Percentiles rank a stretch among this genome's conserved stretches.
Evolutionary conservation across 306 rosid genomes (phyloP).

Genomic region (Vicia sativa): DNA sequence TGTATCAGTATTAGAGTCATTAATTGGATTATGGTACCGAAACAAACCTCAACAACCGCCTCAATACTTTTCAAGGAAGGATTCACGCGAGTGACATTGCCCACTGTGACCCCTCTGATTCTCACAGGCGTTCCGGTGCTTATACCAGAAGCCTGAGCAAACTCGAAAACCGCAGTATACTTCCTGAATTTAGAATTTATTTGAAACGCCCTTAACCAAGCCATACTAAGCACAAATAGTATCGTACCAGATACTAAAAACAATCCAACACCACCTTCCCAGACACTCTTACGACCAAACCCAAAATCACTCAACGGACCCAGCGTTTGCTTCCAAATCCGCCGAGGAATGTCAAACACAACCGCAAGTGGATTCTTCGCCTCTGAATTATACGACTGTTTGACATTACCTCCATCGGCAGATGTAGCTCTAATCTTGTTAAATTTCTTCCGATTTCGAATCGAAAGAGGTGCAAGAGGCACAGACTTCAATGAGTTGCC

Average conservation of each 20-base stretch:
- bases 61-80: constrained; percentile 80
- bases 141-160: constrained; percentile 88
- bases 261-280: constrained; percentile 99
- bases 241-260: constrained; percentile 80
- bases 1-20: constrained; percentile 26
- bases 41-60: constrained; percentile 81
- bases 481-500: constrained; percentile 45
- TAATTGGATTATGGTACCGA: constrained; percentile 28
- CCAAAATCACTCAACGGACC: constrained; percentile 89
- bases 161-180: constrained; percentile 80
- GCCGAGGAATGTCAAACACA: constrained; percentile 68
- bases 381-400: constrained; percentile 58
- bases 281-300: constrained; percentile 79
- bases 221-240: constrained; percentile 79
- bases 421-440: constrained; percentile 58
- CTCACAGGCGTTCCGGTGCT: constrained; percentile 89
- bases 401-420: constrained; percentile 54
- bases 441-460: constrained; percentile 40
- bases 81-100: constrained; percentile 80
- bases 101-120: constrained; percentile 90
- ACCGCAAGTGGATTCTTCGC: constrained; percentile 59
- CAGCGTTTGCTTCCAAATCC: constrained; percentile 78
- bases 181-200: constrained; percentile 76
- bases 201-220: constrained; percentile 90
- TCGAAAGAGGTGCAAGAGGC: constrained; percentile 65